phyloP scores from a whole-genome alignment of 2,329 filamentous ascomycete species.

The Knufia fluminis region DNA sequence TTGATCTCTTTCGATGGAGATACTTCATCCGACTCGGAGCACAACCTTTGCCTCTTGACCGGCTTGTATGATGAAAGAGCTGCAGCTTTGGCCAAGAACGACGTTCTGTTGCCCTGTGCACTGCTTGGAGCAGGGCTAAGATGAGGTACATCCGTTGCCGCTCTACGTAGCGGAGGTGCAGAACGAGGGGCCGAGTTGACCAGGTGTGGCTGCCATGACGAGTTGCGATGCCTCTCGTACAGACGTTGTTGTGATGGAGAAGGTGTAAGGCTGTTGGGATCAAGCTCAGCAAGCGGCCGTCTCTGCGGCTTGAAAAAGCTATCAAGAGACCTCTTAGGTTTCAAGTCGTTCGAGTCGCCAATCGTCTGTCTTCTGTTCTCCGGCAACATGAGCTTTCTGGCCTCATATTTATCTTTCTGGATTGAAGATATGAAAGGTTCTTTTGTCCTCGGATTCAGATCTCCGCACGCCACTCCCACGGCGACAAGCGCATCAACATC shows the following conservation, averaged over 20 bases:
- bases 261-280: conserved; percentile 58
- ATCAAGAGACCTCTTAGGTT: conserved; percentile 53
- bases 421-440: conserved; percentile 38
- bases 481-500: conserved; percentile 62
- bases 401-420: conserved; percentile 16
- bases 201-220: conserved; percentile 47
- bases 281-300: conserved; percentile 56
- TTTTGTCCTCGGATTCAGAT: conserved; percentile 87
- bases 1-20: conserved; percentile 27
- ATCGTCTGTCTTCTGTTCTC: conserved; percentile 33
- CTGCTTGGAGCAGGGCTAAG: conserved; percentile 31
- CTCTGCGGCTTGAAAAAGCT: conserved; percentile 57
- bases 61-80: conserved; percentile 37
- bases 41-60: conserved; percentile 43
- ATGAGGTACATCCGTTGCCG: conserved; percentile 24
- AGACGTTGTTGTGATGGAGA: conserved; percentile 56
- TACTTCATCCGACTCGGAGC: conserved; percentile 37
- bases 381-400: conserved; percentile 27
- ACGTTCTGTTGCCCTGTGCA: conserved; percentile 32
- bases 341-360: conserved; percentile 42
- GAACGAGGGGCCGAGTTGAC: conserved; percentile 27
- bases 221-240: conserved; percentile 44
- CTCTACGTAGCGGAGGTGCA: conserved; percentile 28
- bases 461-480: conserved; percentile 64
- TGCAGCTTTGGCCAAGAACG: conserved; percentile 32